Percentiles rank a stretch among this genome's conserved stretches.
Evolutionary conservation across 225 moss, liverwort and hornwort genomes (phyloP).

Genomic region (Physcomitrellopsis africana): DNA sequence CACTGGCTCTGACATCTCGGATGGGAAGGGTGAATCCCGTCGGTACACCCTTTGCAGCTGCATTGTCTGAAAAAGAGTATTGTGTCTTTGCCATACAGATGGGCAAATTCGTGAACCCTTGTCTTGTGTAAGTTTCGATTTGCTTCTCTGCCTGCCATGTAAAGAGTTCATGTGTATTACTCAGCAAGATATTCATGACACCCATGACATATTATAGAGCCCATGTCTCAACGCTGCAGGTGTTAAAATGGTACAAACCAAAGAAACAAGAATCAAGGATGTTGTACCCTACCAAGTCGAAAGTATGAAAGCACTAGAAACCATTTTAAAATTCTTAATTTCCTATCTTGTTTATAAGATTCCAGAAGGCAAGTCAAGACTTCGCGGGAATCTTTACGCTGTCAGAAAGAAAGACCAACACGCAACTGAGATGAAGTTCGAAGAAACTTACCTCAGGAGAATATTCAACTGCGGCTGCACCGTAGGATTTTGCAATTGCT

Average conservation of each 20-base stretch:
- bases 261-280: neutral
- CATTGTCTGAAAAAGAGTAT: constrained; percentile 90
- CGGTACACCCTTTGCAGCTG: constrained; percentile 84
- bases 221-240: neutral
- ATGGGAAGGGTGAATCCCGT: constrained; percentile 83
- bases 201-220: neutral
- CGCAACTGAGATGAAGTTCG: neutral
- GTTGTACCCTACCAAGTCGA: neutral
- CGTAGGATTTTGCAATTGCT: constrained; percentile 86
- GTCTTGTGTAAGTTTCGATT: constrained; percentile 84
- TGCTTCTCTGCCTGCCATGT: constrained; percentile 82
- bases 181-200: neutral
- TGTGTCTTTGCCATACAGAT: constrained; percentile 98
- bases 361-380: neutral
- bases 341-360: neutral
- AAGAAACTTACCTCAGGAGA: constrained; percentile 66
- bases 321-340: no score
- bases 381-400: neutral
- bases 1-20: constrained; percentile 86
- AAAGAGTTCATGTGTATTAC: neutral
- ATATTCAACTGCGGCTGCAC: constrained; percentile 85
- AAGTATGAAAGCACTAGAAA: neutral
- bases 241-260: neutral
- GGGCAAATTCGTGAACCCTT: constrained; percentile 88
- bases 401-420: neutral